Base-by-base conservation (phyloP, 1,284 basidiomycete genomes). In the Leccinum subspadiceum region DNA sequence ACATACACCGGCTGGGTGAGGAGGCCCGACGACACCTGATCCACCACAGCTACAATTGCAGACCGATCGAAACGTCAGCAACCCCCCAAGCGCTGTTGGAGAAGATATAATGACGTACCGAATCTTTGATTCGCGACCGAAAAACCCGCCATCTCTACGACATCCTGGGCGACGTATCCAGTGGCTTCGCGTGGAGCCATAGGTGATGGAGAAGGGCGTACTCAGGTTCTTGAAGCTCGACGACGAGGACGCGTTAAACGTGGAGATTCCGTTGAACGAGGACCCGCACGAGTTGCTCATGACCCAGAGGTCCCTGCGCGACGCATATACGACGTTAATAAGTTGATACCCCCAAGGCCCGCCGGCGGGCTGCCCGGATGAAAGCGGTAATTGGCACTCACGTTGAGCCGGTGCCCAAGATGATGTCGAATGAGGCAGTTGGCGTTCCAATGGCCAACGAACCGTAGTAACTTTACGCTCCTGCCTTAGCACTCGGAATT, bases 371-470 rank as follows among this genome's bases (percentile, higher is more conserved):
- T 4, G 20, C 2, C 41, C 41, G 41, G 41, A 13, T 22, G 46
- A 13, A 5, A 50, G 54, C 8, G 5, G 2, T 4, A 1, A 1
- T 6, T 2, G 12, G 7, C 20, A 72, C 77, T 61, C 55, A 78
- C 78, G 77, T 70, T 24, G 86, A 87, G 5, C 87, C 87, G 0
- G 87, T 89, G 69, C 88, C 82, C 20, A 84, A 66, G 17, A 79
- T 65, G 49, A 80, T 75, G 57, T 79, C 64, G 50, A 72, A 79
- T 3, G 77, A 73, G 3, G 70, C 66, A 0, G 73, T 68, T 31
- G 77, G 77, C 1, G 77, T 78, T 24, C 77, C 77, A 33, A 79
- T 70, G 17, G 78, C 77, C 58, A 79, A 55, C 53, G 78, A 73
- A 41, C 78, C 77, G 59, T 73, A 78, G 61, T 77, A 78, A 44